Evolutionary conservation across 306 rosid species (phyloP), one percentile per base, ranked within the genome.

Genomic region (Vigna hirtella): DNA sequence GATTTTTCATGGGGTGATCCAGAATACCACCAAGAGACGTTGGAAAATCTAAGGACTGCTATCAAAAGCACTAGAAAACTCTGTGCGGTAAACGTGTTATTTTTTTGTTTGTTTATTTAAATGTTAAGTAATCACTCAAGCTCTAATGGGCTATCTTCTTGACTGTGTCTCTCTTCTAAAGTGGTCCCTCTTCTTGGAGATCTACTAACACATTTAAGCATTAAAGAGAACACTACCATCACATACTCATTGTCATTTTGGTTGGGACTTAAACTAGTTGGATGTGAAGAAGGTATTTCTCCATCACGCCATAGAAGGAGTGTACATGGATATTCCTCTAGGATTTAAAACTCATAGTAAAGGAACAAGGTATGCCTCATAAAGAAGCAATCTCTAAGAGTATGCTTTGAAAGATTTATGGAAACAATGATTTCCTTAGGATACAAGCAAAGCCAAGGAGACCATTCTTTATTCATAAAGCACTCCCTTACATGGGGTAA

Each of bases 1-100:
- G 96, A 91, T 73, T 91, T 89, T 76, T 89, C 96, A 16, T 89
- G 91, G 96, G 89, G 93, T 12, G 85, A 91, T 78, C 52, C 82
- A n/a, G 88, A 83, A 59, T 91, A 82, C 73, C 96, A 91, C 82
- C 96, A 89, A 86, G 90, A 91, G 89, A 87, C 96, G 6, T 40
- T 87, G 77, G 90, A 85, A 79, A 91, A 91, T 71, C 72, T 91
- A 76, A 87, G 72, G 85, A 66, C 73, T 50, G 93, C 96, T 22
- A 53, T 91, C 65, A 89, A 86, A 74, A 68, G 56, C 6, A 87
- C 96, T 61, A 73, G 68, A 79, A 91, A 89, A 87, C 91, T 89
- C 6, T 91, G 96, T 63, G 90, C 91, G 43, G 96, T 91, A 86
- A 83, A 83, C 47, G 42, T 48, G 17, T 66, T 72, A 4, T 67